These are phyloP conservation scores for Geranomyces variabilis DNA, from an alignment of 192 early-diverging fungal genomes.

Conservation along the genomic window DNA sequence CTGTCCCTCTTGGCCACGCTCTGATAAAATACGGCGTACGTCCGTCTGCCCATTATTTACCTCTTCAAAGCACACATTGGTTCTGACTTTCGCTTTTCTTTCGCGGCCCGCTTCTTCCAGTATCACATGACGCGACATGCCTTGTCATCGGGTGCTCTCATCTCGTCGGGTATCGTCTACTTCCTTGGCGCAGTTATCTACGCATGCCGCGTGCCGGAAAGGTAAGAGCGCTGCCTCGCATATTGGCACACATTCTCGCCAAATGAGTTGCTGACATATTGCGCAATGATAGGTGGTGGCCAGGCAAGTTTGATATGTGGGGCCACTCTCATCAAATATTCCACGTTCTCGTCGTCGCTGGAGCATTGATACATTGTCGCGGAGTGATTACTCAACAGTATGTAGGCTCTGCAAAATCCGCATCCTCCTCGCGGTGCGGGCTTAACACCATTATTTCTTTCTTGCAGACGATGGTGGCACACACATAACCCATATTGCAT, in stretches of 20 bases:
- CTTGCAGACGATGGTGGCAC: no score
- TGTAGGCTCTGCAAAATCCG: no score
- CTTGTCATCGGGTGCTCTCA: conserved; percentile 18
- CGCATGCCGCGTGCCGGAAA: conserved; percentile 79
- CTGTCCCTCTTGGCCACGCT: conserved; percentile 28
- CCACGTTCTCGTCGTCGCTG: conserved; percentile 79
- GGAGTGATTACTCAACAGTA: conserved; percentile 28
- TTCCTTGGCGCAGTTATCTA: conserved; percentile 87
- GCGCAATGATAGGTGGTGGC: conserved; percentile 52
- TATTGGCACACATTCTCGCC: not conserved
- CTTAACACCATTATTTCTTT: no score
- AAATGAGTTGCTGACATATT: not conserved
- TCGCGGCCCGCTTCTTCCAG: not conserved
- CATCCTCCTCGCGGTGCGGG: no score
- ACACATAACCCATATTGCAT: no score
- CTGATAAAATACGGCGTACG: conserved; percentile 33
- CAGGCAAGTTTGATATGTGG: conserved; percentile 83
- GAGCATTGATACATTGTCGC: conserved; percentile 68
- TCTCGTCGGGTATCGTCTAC: conserved; percentile 70
- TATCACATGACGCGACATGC: conserved; percentile 30
- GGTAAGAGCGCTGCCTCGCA: conserved; percentile 33
- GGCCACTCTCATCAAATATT: conserved; percentile 90
- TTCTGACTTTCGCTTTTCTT: not conserved
- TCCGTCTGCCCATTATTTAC: not conserved
- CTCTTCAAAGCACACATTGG: not conserved